These are phyloP conservation scores for Eragrostis tef DNA, from an alignment of 202 grass and related monocot species.

Conservation along the genomic window DNA sequence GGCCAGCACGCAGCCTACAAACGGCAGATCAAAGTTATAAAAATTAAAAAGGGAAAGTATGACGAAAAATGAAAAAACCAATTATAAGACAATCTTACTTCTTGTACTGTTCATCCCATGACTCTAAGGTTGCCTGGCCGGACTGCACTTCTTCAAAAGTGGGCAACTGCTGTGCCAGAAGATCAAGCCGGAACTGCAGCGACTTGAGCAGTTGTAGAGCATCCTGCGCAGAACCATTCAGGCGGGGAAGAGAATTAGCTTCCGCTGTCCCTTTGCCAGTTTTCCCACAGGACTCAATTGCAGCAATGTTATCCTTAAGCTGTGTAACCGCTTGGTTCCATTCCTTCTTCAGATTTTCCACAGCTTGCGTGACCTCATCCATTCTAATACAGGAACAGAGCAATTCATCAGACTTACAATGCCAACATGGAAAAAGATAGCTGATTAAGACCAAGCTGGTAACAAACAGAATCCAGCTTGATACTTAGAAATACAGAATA, in stretches of 20 bases:
- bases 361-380: slow-evolving; percentile 76
- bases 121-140: slow-evolving; percentile 57
- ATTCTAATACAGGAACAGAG: slow-evolving; percentile 42
- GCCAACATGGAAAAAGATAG: background rate
- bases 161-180: slow-evolving; percentile 75
- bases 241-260: slow-evolving; percentile 64
- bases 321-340: slow-evolving; percentile 64
- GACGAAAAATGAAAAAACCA: background rate
- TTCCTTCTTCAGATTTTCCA: slow-evolving; percentile 73
- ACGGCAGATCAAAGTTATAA: background rate
- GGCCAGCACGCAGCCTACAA: slow-evolving; percentile 57
- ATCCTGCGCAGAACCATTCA: slow-evolving; percentile 83
- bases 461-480: background rate
- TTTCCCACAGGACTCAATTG: slow-evolving; percentile 65
- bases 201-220: slow-evolving; percentile 70
- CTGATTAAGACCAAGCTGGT: background rate
- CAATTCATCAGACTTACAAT: slow-evolving; percentile 11
- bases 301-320: slow-evolving; percentile 56
- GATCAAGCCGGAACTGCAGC: slow-evolving; percentile 75
- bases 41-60: background rate
- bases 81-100: slow-evolving; percentile 50
- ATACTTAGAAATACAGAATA: background rate
- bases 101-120: slow-evolving; percentile 79
- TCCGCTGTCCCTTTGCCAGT: slow-evolving; percentile 75
- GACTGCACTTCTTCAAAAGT: slow-evolving; percentile 73